Evolutionary conservation across 1,284 basidiomycete genomes (phyloP).

Genomic region (Cutaneotrichosporon sp.): DNA sequence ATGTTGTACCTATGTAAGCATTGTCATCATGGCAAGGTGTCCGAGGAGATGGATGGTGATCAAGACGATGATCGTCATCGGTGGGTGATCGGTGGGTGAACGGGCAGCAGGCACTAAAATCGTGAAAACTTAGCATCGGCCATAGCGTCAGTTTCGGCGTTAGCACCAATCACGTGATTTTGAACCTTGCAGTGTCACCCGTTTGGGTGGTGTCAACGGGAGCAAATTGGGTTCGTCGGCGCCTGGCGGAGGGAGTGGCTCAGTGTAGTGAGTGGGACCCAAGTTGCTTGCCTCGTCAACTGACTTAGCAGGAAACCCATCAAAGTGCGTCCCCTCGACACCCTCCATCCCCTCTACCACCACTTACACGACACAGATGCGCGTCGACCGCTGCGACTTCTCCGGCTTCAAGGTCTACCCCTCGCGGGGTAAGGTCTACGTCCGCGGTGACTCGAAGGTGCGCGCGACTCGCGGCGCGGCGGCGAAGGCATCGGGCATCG

Average conservation of each 20-base stretch:
- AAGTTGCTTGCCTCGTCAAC: conserved; percentile 8
- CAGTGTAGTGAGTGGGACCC: neutral
- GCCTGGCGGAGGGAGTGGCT: neutral
- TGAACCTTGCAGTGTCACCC: neutral
- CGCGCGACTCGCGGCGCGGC: conserved; percentile 33
- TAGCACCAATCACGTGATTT: neutral
- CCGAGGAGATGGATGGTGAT: no score
- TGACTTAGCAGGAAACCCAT: conserved; percentile 10
- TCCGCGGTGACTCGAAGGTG: conserved; percentile 95
- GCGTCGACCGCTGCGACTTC: conserved; percentile 96
- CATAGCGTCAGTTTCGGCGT: neutral
- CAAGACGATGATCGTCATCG: neutral
- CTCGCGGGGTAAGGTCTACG: conserved; percentile 90
- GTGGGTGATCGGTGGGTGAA: no score
- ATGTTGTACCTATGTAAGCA: neutral
- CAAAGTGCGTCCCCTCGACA: conserved; percentile 11
- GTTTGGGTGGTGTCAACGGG: neutral
- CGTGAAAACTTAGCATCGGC: neutral
- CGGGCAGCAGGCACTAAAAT: neutral
- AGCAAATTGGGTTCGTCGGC: neutral
- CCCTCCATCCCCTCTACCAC: neutral
- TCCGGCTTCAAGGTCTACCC: conserved; percentile 97
- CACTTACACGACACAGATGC: conserved; percentile 59
- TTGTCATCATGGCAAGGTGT: neutral
- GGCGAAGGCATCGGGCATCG: conserved; percentile 2